These are phyloP conservation scores for Dothiorella sarmentorum DNA, from an alignment of 2,329 filamentous ascomycete genomes.

Conservation along the genomic window DNA sequence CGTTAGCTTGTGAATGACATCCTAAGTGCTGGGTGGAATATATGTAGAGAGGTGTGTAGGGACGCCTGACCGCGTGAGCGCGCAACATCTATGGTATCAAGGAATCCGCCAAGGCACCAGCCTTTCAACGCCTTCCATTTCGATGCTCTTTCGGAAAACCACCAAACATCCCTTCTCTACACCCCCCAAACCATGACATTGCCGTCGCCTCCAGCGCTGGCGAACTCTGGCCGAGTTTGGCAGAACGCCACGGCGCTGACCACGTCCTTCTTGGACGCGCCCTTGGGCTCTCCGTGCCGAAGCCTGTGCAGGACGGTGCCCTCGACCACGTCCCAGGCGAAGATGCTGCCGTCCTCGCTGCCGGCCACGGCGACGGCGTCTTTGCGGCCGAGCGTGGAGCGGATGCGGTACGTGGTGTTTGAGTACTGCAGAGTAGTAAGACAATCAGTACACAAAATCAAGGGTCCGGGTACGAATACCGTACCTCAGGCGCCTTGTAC, in stretches of 20 bases:
- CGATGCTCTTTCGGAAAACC: too few relatives aligned
- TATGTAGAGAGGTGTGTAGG: too few relatives aligned
- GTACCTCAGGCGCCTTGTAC: constrained; percentile 52
- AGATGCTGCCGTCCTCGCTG: constrained; percentile 70
- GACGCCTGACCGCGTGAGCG: too few relatives aligned
- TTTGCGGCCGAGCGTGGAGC: constrained; percentile 69
- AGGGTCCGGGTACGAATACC: background rate
- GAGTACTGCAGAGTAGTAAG: constrained; percentile 21
- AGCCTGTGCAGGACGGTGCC: constrained; percentile 66
- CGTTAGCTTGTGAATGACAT: too few relatives aligned
- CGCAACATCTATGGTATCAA: too few relatives aligned
- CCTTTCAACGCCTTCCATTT: too few relatives aligned
- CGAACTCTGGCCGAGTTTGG: constrained; percentile 45
- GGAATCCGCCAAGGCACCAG: too few relatives aligned
- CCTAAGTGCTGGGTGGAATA: too few relatives aligned
- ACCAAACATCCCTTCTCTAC: background rate
- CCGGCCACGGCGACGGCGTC: constrained; percentile 79
- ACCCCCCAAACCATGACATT: constrained; percentile 21
- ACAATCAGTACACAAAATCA: background rate
- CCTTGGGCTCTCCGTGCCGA: constrained; percentile 38
- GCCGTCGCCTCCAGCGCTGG: constrained; percentile 49
- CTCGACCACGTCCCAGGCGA: constrained; percentile 80
- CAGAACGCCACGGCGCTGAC: constrained; percentile 50
- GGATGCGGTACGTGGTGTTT: constrained; percentile 53
- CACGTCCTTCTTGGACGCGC: constrained; percentile 41